A percentile compares a stretch with the other conserved stretches of the same genome.
Evolutionary conservation across 2,329 filamentous ascomycete species (phyloP).

Genomic region (Claviceps sp.): DNA sequence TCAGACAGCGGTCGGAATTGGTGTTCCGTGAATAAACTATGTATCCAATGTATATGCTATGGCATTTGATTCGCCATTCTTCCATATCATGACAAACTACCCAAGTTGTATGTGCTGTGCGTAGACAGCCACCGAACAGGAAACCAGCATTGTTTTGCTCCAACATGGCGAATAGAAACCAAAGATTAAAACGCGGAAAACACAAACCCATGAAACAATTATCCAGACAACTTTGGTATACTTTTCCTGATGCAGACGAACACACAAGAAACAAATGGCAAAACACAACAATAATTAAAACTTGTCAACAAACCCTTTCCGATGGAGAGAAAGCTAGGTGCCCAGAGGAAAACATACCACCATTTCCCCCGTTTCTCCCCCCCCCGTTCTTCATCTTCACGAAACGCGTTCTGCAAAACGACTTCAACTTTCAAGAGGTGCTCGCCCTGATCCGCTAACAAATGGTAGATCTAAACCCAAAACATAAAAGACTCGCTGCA

Average conservation of each 20-base stretch:
- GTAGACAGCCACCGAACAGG: not conserved
- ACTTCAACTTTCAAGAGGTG: not conserved
- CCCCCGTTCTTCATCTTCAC: not conserved
- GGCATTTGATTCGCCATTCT: no score
- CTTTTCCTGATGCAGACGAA: not conserved
- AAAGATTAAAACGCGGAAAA: not conserved
- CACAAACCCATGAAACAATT: not conserved
- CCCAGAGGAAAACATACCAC: not conserved
- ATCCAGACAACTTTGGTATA: not conserved
- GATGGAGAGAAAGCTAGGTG: not conserved
- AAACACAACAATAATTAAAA: not conserved
- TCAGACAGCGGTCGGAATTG: no score
- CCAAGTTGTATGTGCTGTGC: no score
- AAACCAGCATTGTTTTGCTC: not conserved
- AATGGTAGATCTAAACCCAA: not conserved
- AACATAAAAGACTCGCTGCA: not conserved
- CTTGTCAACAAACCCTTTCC: not conserved
- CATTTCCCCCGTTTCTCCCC: not conserved
- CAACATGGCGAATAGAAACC: not conserved
- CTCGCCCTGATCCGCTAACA: not conserved
- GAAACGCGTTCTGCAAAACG: not conserved
- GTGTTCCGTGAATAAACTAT: no score
- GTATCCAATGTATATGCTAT: no score
- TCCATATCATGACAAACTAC: no score
- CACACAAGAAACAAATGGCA: not conserved